Percentiles rank a stretch among this genome's conserved stretches.
Evolutionary conservation across 1,284 basidiomycete species (phyloP).

Genomic region (Cystobasidiaceae sp.): DNA sequence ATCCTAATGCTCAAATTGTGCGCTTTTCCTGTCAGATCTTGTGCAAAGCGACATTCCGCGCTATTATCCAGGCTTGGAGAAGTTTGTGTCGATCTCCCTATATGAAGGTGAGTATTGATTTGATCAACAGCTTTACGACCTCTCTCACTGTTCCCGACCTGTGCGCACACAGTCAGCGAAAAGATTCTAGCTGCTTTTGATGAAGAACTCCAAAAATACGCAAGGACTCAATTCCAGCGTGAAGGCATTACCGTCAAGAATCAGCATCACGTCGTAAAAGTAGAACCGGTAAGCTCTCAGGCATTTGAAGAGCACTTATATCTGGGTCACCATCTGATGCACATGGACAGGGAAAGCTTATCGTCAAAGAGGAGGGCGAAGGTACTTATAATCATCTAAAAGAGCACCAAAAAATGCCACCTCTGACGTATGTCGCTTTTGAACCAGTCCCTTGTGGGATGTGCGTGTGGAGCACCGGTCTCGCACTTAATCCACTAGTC

Average conservation of each 20-base stretch:
- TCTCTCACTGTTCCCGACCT: no score
- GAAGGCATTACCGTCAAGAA: slow-evolving; percentile 34
- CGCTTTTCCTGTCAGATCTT: slow-evolving; percentile 56
- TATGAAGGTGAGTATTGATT: slow-evolving; percentile 32
- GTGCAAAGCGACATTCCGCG: slow-evolving; percentile 67
- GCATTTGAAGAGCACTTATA: background rate
- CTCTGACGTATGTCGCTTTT: slow-evolving; percentile 22
- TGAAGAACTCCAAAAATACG: slow-evolving; percentile 37
- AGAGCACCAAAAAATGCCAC: background rate
- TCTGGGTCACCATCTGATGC: background rate
- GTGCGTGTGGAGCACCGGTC: slow-evolving; percentile 76
- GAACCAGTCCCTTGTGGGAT: slow-evolving; percentile 66
- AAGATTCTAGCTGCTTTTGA: slow-evolving; percentile 41
- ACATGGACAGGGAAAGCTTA: slow-evolving; percentile 18
- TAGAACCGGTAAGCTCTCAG: slow-evolving; percentile 27
- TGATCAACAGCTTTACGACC: no score
- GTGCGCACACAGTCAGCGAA: slow-evolving; percentile 19
- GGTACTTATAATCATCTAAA: slow-evolving; percentile 8
- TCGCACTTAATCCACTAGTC: slow-evolving; percentile 72
- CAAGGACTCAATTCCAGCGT: slow-evolving; percentile 39
- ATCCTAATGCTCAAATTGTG: background rate
- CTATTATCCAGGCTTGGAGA: slow-evolving; percentile 45
- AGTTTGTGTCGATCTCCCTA: slow-evolving; percentile 20
- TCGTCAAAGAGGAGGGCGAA: slow-evolving; percentile 41
- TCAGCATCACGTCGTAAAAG: slow-evolving; percentile 33